Evolutionary conservation across 805 yeast genomes (phyloP), one percentile per base, ranked within the genome.

Genomic region (Starmera amethionina): DNA sequence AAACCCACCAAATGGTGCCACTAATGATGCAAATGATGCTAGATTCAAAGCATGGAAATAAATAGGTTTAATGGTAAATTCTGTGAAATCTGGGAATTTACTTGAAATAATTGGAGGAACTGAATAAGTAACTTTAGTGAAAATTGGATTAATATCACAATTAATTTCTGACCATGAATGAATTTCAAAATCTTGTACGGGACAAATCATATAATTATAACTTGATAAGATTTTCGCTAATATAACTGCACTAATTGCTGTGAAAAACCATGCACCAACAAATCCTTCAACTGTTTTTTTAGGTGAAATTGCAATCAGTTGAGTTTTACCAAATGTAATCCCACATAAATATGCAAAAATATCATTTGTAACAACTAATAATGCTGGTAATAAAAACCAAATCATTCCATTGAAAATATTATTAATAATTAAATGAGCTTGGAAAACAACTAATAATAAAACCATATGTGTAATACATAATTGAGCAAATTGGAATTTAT

Each of bases 1-100:
- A 61, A 93, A 93, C 2, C 98, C 98, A 40, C 98, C 98, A 58
- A 93, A 93, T 44, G 98, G 98, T 4, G 98, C 98, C 60, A 93
- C 82, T 48, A 93, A 72, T 0, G 97, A 90, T 2, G 98, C 97
- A 70, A 93, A 93, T 4, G 95, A 82, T 13, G 97, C 94, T 44
- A 90, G 66, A 34, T 81, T 73, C 42, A 87, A 72, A 1, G 94
- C 80, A 59, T 93, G 98, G 68, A 89, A 75, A 62, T 90, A 88
- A 39, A 93, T 79, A 37, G 98, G 97, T 54, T 84, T 86, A 35
- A 88, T 54, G 13, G 78, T 71, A 14, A 87, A 58, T 28, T 67
- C 68, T 11, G 74, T 75, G 30, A 62, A 46, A 18, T 71, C 70
- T 22, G 25, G 25, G 30, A 67, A 44, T 32, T 68, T 53, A 16